Evolutionary conservation across 2,329 filamentous ascomycete genomes (phyloP), one percentile per base, ranked within the genome.

Genomic region (Arachnopeziza araneosa): DNA sequence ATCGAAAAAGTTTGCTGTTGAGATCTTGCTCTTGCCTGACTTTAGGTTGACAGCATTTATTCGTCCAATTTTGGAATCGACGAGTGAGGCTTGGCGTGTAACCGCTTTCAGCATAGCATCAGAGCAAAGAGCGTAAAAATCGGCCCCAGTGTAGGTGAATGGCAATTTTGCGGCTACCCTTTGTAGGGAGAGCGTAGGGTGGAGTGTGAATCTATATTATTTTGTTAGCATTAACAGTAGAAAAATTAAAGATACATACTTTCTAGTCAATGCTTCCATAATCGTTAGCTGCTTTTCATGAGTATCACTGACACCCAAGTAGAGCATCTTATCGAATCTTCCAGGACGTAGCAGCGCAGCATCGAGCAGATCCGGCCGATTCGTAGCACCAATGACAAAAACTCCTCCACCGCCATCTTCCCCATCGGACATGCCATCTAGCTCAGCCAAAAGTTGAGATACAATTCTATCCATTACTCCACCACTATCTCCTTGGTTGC

Each of bases 21-120:
- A 90, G 64, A 97, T 69, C 44, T 68, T 68, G 32, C 55, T 23
- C 60, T 67, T 68, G 6, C 67, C 61, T 6, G 52, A 55, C 12
- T 48, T 22, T n/a, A 24, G 23, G 73, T 78, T 56, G 62, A 6
- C 74, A 1, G 77, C 73, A 68, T 90, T 90, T 73, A 96, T 79
- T 4, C 81, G 79, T 23, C 83, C 82, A 66, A 99, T 89, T 74
- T 95, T 95, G 55, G 84, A 80, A 72, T 99, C 95, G 1, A 98
- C 93, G 1, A 84, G 80, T 1, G 85, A 83, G 1, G 95, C 92
- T 72, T 96, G 91, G 5, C 95, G 86, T 2, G 95, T 99, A 60
- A 99, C 93, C 22, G 95, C 95, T 75, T 99, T 98, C 67, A 99
- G 88, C 95, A 99, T 99, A 56, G 95, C 92, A 74, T 99, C 95